A percentile compares a stretch with the other conserved stretches of the same genome.
Conservation (phyloP, 768 basidiomycete species). For the Neoboletus brunneissimus region DNA sequence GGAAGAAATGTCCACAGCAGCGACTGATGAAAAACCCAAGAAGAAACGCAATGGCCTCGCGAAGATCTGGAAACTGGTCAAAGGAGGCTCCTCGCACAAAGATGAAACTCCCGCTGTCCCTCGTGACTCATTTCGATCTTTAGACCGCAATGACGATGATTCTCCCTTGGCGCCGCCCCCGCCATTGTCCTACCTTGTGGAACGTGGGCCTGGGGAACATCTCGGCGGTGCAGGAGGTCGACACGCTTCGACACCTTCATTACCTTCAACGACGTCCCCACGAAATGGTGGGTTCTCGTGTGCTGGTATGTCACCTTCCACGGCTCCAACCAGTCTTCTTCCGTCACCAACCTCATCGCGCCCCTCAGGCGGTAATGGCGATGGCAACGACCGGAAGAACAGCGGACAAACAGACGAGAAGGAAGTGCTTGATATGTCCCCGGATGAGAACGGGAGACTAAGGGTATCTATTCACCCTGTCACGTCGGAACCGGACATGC, state of each 20-base stretch:
- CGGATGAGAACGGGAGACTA: conserved; percentile 34
- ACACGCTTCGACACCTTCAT: conserved; percentile 67
- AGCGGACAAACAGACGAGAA: conserved; percentile 44
- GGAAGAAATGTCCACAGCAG: conserved; percentile 12
- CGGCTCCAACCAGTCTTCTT: conserved; percentile 70
- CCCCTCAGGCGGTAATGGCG: conserved; percentile 55
- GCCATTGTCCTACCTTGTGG: conserved; percentile 82
- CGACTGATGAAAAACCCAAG: conserved; percentile 51
- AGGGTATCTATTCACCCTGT: conserved; percentile 49
- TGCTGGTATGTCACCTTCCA: conserved; percentile 68
- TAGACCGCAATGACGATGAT: conserved; percentile 55
- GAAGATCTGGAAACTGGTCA: conserved; percentile 80
- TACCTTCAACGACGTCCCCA: conserved; percentile 57
- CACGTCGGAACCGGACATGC: conserved; percentile 63
- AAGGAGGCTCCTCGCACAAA: conserved; percentile 49
- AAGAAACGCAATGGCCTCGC: conserved; percentile 78
- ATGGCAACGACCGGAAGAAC: conserved; percentile 43
- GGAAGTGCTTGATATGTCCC: conserved; percentile 33
- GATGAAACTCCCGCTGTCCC: conserved; percentile 28
- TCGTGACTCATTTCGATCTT: conserved; percentile 39
- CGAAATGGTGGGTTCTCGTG: conserved; percentile 51
- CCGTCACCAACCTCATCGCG: conserved; percentile 77
- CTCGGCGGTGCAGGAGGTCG: conserved; percentile 44
- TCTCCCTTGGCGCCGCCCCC: conserved; percentile 86
- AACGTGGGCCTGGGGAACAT: conserved; percentile 50